Evolutionary conservation across 352 stramenopile species (phyloP), one percentile per base, ranked within the genome.

Genomic region (Pythium volutum): DNA sequence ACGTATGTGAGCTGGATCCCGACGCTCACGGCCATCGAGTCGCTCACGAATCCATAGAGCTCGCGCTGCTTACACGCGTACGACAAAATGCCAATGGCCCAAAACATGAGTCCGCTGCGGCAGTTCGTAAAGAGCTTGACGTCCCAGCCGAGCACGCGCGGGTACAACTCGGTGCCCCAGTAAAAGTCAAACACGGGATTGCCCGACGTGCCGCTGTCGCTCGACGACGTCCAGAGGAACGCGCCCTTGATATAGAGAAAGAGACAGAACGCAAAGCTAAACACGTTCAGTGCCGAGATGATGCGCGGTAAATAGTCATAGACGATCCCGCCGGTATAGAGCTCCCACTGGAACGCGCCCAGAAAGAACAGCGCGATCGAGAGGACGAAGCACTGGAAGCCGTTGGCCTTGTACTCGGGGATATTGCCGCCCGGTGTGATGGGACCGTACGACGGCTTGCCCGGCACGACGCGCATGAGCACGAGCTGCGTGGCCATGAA

Each of bases 41-140:
- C 85, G 59, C 91, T 88, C 18, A 96, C 31, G 52, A 76, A 78
- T 8, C 84, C 83, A 34, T 74, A 90, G 15, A 96, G 55, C 34
- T 95, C 71, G 18, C 78, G 85, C 54, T 97, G 91, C 59, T 90
- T 90, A 69, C 89, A 96, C 29, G 89, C 92, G 69, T 96, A 98
- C 52, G 85, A 98, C 52, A 98, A 66, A 43, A 93, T 82, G 11
- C 78, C 87, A 20, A 98, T 68, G 10, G 85, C 86, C 97, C 97
- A 99, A 78, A 96, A 98, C 78, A 97, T 99, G 88, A 99, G 97
- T 16, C 91, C 91, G 55, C 94, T 94, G 52, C 97, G 84, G 74
- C 97, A 99, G 74, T 99, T 99, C 23, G 92, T 98, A 68, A 99
- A 98, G 53, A 95, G 81, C 81, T 99, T 99, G 49, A 99, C 69